Conservation (phyloP, 2,329 filamentous ascomycete species). For the Xylaria sp. region DNA sequence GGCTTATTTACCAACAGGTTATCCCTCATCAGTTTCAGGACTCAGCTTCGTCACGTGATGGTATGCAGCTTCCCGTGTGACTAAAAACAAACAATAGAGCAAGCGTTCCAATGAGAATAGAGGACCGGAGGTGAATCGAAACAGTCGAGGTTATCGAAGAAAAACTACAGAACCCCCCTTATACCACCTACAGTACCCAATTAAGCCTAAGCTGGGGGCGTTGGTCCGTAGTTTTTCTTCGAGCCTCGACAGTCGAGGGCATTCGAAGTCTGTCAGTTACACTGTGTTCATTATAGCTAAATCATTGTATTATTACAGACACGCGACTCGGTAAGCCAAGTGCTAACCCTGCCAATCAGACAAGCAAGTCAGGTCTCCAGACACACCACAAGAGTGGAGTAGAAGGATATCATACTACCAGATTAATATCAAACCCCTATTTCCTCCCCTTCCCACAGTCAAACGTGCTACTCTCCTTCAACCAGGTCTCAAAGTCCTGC, state of each 20-base stretch:
- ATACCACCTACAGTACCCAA: no score
- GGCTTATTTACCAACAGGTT: neutral
- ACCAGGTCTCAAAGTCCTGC: slow-evolving; percentile 53
- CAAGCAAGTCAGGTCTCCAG: neutral
- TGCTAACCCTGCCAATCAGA: neutral
- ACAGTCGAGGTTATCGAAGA: no score
- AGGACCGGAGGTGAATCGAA: neutral
- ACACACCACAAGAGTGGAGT: neutral
- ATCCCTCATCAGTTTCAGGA: neutral
- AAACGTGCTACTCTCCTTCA: slow-evolving; percentile 52
- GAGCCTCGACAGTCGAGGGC: no score
- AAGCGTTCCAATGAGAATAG: neutral
- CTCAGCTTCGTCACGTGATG: neutral
- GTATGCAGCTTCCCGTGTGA: neutral
- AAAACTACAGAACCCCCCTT: no score
- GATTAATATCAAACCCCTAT: neutral
- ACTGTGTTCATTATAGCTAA: neutral
- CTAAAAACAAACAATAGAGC: neutral
- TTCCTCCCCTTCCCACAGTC: slow-evolving; percentile 33
- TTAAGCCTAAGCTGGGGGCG: no score
- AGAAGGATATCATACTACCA: no score
- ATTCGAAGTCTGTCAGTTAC: neutral
- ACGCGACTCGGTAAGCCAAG: neutral
- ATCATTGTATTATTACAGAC: neutral
- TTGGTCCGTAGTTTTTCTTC: no score